phyloP scores from a whole-genome alignment of 345 rosid genomes.

The Syzygium aromaticum region DNA sequence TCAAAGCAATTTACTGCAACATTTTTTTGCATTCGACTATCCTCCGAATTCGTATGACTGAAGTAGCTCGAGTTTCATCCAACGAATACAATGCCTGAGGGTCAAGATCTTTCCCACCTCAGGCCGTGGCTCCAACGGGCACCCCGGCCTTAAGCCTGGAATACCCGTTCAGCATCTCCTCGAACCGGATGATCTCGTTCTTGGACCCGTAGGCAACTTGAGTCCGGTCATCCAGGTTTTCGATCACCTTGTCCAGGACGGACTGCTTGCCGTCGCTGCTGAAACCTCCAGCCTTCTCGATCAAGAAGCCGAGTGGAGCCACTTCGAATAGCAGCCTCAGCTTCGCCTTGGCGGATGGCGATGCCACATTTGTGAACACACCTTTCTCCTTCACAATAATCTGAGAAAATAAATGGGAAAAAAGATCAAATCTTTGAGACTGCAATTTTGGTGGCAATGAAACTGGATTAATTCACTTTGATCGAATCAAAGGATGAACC shows the following conservation, averaged over 20 bases:
- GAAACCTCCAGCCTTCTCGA: slow-evolving; percentile 88
- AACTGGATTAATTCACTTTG: background rate
- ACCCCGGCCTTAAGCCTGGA: slow-evolving; percentile 74
- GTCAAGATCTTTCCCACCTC: background rate
- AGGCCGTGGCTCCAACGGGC: slow-evolving; percentile 61
- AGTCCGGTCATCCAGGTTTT: slow-evolving; percentile 78
- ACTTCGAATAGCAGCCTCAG: slow-evolving; percentile 90
- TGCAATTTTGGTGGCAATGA: background rate
- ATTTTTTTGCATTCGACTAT: background rate
- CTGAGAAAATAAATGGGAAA: slow-evolving; percentile 12
- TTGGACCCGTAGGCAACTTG: slow-evolving; percentile 97
- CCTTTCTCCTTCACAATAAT: slow-evolving; percentile 97
- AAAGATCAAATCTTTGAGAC: background rate
- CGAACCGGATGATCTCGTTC: slow-evolving; percentile 83
- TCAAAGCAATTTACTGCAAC: background rate
- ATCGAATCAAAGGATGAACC: slow-evolving; percentile 16
- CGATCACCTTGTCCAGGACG: slow-evolving; percentile 70
- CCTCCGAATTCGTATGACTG: background rate
- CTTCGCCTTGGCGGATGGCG: slow-evolving; percentile 90
- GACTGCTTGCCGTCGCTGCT: slow-evolving; percentile 80
- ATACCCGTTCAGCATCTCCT: slow-evolving; percentile 78
- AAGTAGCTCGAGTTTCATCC: background rate
- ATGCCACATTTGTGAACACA: slow-evolving; percentile 78
- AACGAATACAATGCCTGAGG: background rate
- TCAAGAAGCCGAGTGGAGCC: slow-evolving; percentile 70